Percentiles rank a stretch among this genome's conserved stretches.
These are phyloP conservation scores for Amoebophrya sp. DNA, from an alignment of 169 alveolate genomes.

Conservation along the genomic window DNA sequence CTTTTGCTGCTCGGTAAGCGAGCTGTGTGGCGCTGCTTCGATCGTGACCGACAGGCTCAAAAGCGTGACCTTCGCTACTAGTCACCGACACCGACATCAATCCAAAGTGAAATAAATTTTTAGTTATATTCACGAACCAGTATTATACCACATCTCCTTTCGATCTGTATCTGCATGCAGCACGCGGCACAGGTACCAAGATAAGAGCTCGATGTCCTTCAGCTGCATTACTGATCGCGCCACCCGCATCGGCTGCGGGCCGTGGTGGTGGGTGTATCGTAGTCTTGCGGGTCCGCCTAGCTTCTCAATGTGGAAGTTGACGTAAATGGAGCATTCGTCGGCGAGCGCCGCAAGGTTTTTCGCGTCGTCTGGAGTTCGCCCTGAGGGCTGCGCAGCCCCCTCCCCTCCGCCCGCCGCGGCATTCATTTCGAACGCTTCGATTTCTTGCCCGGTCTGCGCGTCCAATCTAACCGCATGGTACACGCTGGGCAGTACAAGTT, in stretches of 20 bases:
- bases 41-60: background rate
- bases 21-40: too few species aligned
- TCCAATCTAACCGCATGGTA: background rate
- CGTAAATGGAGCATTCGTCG: background rate
- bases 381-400: background rate
- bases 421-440: background rate
- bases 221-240: background rate
- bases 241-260: background rate
- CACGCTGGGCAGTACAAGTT: background rate
- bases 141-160: background rate
- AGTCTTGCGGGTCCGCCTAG: background rate
- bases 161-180: background rate
- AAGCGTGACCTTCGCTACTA: background rate
- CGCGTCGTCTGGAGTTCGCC: background rate
- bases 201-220: background rate
- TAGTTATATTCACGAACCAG: background rate
- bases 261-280: background rate
- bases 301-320: background rate
- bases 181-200: background rate
- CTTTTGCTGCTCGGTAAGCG: too few species aligned
- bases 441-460: background rate
- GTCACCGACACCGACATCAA: background rate
- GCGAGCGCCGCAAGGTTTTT: background rate
- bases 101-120: too few species aligned
- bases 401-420: background rate